Evolutionary conservation across 208 protist species (phyloP), one percentile per base, ranked within the genome.

Genomic region (Acanthamoeba sp.): DNA sequence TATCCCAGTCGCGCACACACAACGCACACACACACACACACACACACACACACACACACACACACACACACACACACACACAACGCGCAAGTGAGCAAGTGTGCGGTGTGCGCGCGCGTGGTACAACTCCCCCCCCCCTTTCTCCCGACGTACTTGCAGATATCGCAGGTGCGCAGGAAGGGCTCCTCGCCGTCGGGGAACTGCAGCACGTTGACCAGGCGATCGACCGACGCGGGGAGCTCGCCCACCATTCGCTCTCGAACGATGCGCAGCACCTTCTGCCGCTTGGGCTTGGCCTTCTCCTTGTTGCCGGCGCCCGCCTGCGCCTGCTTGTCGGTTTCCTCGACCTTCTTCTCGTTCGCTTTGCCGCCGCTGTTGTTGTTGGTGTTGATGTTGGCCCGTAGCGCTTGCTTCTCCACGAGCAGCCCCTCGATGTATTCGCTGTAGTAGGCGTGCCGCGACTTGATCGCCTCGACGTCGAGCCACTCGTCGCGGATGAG

Each of bases 401-500:
- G n/a, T n/a, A 16, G 48, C 48, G 48, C 0, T 16, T 1, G 48
- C 9, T 52, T 16, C 9, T 52, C 48, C 14, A 16, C 48, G 10
- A 27, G 22, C 78, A 16, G 2, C 16, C 0, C 0, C 20, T n/a
- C 2, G 78, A 87, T 4, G 6, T 18, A 24, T 9, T 57, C 22
- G 42, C 29, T 36, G 27, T 57, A 18, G n/a, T 2, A 16, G 42
- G 12, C 78, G 45, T 57, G 38, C 3, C 22, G 34, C 27, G 1
- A 20, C 42, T 57, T 32, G 34, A 87, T 0, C 20, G 22, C 10
- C 27, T 87, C 78, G 10, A 9, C 45, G 78, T 87, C 78, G 27
- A 87, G 6, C 78, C 78, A 87, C 42, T 87, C 78, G 27, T 87
- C 78, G 24, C 78, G 78, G 29, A 87, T 59, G 42, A 87, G 38